Base-by-base conservation (phyloP, 2,329 filamentous ascomycete species). In the Colletotrichum shisoi region DNA sequence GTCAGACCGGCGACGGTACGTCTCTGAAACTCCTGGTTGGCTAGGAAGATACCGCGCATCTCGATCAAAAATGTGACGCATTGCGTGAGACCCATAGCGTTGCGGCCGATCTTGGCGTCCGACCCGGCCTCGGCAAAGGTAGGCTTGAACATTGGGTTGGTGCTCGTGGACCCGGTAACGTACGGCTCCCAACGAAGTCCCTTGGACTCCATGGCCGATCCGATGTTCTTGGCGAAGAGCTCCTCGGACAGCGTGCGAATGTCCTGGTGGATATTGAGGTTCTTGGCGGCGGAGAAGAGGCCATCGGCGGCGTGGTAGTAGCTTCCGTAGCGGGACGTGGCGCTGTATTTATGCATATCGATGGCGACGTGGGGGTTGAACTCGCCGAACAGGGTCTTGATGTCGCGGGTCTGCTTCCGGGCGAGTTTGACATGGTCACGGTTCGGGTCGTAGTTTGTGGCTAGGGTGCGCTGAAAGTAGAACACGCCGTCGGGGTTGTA, bases 401-500 rank as follows among this genome's bases (percentile, higher is more conserved):
- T 76, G 40, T 71, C 69, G 9, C 73, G 71, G 0, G 76, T 77
- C 46, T 77, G 75, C 67, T 75, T 70, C 6, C 74, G 72, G 2
- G 73, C 75, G 8, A 77, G 72, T 48, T 76, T 77, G 8, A 72
- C 70, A 27, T 77, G 75, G 21, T 77, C 76, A 3, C 76, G 73
- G 63, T 77, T 77, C 1, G 76, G 76, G 37, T 77, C 76, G 13
- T 73, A 75, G 59, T 74, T 75, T 1, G 73, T 72, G 0, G 76
- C 71, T 1, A 77, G 64, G 0, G 62, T 69, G 7, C 76, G 73
- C 69, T 77, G 76, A 66, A 77, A 77, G 61, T 77, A 77, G 37
- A 70, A 74, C 2, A 76, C 73, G 1, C 76, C 76, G n/a, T 77
- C 76, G 0, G 75, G 74, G 46, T 77, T 77, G 51, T 77, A 77